Percentiles rank a stretch among this genome's conserved stretches.
phyloP scores from a whole-genome alignment of 2,329 filamentous ascomycete species.

The Pseudocercospora vitis region DNA sequence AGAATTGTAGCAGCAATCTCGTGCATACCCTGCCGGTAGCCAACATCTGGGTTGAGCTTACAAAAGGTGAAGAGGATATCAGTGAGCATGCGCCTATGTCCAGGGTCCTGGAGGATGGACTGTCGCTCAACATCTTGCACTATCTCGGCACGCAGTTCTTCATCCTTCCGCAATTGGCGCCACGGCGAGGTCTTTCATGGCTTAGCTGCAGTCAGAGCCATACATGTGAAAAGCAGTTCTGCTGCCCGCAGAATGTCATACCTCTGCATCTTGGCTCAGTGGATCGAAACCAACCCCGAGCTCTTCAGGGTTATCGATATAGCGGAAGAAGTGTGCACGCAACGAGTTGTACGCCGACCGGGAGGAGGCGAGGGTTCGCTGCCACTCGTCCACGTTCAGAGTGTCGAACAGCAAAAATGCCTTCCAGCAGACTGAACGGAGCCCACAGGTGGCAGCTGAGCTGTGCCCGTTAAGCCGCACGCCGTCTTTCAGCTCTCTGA shows the following conservation, averaged over 20 bases:
- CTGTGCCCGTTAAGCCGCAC: slow-evolving; percentile 32
- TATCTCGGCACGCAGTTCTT: slow-evolving; percentile 82
- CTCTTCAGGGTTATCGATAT: slow-evolving; percentile 80
- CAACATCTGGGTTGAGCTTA: slow-evolving; percentile 82
- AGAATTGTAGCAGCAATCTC: slow-evolving; percentile 88
- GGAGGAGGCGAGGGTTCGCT: slow-evolving; percentile 63
- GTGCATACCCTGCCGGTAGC: slow-evolving; percentile 99
- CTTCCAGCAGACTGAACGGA: slow-evolving; percentile 93
- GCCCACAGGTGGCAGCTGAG: slow-evolving; percentile 48
- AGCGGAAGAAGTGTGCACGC: slow-evolving; percentile 73
- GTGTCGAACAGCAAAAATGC: slow-evolving; percentile 77
- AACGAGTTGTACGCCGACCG: slow-evolving; percentile 73
- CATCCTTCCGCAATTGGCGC: slow-evolving; percentile 82
- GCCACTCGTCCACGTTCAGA: slow-evolving; percentile 66
- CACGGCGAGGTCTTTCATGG: slow-evolving; percentile 73
- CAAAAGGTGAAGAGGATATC: slow-evolving; percentile 94
- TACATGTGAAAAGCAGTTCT: slow-evolving; percentile 17
- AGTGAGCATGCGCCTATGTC: slow-evolving; percentile 76
- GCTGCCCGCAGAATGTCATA: slow-evolving; percentile 40
- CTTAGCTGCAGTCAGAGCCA: slow-evolving; percentile 44
- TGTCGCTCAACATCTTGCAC: slow-evolving; percentile 92
- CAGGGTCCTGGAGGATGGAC: slow-evolving; percentile 78
- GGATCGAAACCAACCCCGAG: slow-evolving; percentile 76
- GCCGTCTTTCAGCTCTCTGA: slow-evolving; percentile 35
- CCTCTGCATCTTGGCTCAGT: slow-evolving; percentile 75